Evolutionary conservation across 805 yeast genomes (phyloP).

Genomic region (Diddensiella santjacobensis): DNA sequence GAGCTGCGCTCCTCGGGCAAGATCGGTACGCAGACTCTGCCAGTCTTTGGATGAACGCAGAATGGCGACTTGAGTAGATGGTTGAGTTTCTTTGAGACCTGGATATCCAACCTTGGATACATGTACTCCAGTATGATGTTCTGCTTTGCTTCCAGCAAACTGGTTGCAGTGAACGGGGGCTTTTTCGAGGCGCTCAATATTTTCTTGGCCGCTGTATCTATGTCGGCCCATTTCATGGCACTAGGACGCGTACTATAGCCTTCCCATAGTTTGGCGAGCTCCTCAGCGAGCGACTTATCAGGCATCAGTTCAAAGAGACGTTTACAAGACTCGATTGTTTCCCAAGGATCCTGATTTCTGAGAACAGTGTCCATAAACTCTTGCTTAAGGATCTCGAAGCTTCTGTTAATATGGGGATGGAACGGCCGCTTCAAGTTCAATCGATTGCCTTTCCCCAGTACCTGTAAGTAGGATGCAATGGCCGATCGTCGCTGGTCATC

Average conservation of each 20-base stretch:
- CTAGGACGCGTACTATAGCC: constrained; percentile 46
- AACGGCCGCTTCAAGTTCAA: constrained; percentile 67
- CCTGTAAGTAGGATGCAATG: constrained; percentile 79
- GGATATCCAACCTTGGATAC: constrained; percentile 91
- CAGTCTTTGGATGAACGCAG: constrained; percentile 95
- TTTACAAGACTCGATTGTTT: constrained; percentile 48
- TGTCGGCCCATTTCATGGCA: constrained; percentile 73
- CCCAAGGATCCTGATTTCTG: constrained; percentile 87
- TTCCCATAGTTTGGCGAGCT: constrained; percentile 59
- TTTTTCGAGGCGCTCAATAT: constrained; percentile 24
- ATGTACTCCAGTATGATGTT: constrained; percentile 74
- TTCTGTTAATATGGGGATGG: constrained; percentile 78
- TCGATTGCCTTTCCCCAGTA: constrained; percentile 46
- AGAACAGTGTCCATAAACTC: constrained; percentile 64
- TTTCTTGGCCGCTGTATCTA: constrained; percentile 44
- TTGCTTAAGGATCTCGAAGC: constrained; percentile 61
- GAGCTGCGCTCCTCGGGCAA: constrained; percentile 37
- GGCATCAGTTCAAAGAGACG: constrained; percentile 61
- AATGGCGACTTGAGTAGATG: constrained; percentile 95
- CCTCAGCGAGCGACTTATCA: constrained; percentile 45
- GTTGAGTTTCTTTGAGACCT: constrained; percentile 83
- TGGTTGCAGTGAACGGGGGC: constrained; percentile 40
- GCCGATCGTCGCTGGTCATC: constrained; percentile 74
- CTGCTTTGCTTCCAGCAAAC: constrained; percentile 66
- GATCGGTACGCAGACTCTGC: constrained; percentile 87